These are phyloP conservation scores for Colletotrichum australisinense DNA, from an alignment of 2,329 filamentous ascomycete species.

Conservation along the genomic window DNA sequence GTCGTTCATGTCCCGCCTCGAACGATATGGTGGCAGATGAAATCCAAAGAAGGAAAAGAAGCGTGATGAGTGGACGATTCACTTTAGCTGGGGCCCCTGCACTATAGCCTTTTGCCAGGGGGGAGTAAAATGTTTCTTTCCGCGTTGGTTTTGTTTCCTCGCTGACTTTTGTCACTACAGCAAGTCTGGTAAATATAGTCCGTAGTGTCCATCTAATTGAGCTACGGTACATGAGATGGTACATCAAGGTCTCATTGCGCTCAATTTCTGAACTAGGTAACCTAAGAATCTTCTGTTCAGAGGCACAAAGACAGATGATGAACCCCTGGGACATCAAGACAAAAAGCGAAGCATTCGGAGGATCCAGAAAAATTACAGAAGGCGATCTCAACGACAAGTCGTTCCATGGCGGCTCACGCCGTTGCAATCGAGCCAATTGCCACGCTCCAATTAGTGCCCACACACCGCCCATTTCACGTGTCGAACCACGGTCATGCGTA, in stretches of 20 bases:
- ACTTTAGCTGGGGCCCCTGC: constrained; percentile 14
- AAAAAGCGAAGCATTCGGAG: constrained; percentile 4
- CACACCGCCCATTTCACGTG: constrained; percentile 35
- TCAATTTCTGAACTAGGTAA: background rate
- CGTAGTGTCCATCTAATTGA: no score
- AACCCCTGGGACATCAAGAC: background rate
- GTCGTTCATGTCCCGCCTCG: constrained; percentile 29
- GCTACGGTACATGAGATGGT: no score
- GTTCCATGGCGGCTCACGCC: constrained; percentile 31
- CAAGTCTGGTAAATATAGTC: no score
- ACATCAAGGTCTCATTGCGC: background rate
- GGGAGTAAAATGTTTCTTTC: background rate
- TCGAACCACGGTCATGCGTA: constrained; percentile 34
- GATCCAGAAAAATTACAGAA: constrained; percentile 30
- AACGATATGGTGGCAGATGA: constrained; percentile 24
- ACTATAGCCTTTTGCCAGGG: constrained; percentile 1
- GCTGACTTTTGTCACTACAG: background rate
- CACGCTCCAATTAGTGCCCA: constrained; percentile 22
- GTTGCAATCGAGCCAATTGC: constrained; percentile 22
- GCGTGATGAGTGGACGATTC: constrained; percentile 27
- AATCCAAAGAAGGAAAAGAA: constrained; percentile 16
- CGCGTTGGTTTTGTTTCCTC: background rate
- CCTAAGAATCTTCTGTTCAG: background rate
- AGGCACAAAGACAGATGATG: background rate
- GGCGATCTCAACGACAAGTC: constrained; percentile 35